Conservation (phyloP, 805 yeast species). For the Kodamaea kaohsiungensis region DNA sequence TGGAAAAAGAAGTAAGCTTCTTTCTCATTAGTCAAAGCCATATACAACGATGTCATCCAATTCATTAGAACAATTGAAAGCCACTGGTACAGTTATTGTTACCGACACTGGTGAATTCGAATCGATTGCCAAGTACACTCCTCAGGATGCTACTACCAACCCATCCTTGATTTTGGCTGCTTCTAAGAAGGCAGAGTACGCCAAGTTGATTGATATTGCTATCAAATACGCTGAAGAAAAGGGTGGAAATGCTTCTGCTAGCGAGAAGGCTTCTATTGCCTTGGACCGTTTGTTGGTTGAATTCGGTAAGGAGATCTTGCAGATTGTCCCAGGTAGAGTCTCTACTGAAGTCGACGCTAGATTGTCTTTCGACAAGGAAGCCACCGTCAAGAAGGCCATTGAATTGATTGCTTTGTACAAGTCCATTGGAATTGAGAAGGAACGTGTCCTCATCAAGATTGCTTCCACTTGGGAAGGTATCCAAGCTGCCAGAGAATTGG, state of each 20-base stretch:
- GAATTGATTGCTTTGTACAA: constrained; percentile 87
- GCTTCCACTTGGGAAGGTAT: constrained; percentile 99
- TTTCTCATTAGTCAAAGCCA: background rate
- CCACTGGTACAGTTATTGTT: constrained; percentile 94
- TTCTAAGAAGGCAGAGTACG: constrained; percentile 84
- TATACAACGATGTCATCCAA: constrained; percentile 16
- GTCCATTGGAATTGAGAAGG: constrained; percentile 81
- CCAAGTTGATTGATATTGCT: constrained; percentile 87
- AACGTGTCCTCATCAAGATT: constrained; percentile 89
- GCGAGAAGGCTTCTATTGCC: constrained; percentile 77
- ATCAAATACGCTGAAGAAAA: constrained; percentile 81
- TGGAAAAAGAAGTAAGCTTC: background rate
- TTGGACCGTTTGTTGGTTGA: constrained; percentile 92
- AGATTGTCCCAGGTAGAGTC: constrained; percentile 98
- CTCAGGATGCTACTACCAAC: constrained; percentile 99
- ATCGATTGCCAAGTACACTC: constrained; percentile 95
- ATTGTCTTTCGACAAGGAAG: constrained; percentile 93
- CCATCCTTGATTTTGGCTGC: constrained; percentile 98
- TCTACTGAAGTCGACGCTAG: constrained; percentile 99
- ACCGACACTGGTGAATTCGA: constrained; percentile 99
- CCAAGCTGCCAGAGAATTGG: constrained; percentile 96
- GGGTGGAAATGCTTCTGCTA: constrained; percentile 48
- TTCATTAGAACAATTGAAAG: constrained; percentile 90
- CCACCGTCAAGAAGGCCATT: constrained; percentile 90
- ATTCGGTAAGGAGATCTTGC: constrained; percentile 90